A percentile compares a stretch with the other conserved stretches of the same genome.
Evolutionary conservation across 2,329 filamentous ascomycete genomes (phyloP).

Genomic region (Neofusicoccum ribis): DNA sequence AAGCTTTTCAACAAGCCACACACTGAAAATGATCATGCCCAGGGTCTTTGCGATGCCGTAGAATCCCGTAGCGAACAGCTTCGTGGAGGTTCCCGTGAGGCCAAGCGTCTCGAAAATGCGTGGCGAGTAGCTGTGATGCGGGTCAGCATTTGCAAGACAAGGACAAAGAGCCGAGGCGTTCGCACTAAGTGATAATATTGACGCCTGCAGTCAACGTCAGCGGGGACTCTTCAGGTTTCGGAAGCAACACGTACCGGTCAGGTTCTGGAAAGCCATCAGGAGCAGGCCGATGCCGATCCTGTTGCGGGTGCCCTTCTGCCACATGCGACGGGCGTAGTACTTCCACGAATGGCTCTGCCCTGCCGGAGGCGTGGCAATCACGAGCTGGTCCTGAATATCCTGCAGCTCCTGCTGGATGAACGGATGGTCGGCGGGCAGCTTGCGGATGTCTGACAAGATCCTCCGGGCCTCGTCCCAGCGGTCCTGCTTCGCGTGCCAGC

Average conservation of each 20-base stretch:
- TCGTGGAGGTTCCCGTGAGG: constrained; percentile 57
- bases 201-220: neutral
- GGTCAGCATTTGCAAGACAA: neutral
- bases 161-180: no score
- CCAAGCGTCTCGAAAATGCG: constrained; percentile 69
- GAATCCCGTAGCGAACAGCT: constrained; percentile 71
- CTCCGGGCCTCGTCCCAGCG: constrained; percentile 60
- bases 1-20: constrained; percentile 42
- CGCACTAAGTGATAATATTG: constrained; percentile 2
- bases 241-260: constrained; percentile 56
- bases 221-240: neutral
- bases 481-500: constrained; percentile 67
- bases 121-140: constrained; percentile 63
- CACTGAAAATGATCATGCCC: constrained; percentile 31
- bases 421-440: constrained; percentile 48
- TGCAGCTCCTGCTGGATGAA: constrained; percentile 46
- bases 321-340: constrained; percentile 43
- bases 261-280: constrained; percentile 68
- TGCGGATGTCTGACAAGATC: constrained; percentile 54
- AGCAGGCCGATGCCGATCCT: constrained; percentile 65
- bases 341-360: constrained; percentile 44
- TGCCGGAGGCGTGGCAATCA: constrained; percentile 59
- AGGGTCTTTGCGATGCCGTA: constrained; percentile 68
- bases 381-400: constrained; percentile 42
- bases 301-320: constrained; percentile 56